Conservation (phyloP, 2,329 filamentous ascomycete species). For the Dactylonectria macrodidyma region DNA sequence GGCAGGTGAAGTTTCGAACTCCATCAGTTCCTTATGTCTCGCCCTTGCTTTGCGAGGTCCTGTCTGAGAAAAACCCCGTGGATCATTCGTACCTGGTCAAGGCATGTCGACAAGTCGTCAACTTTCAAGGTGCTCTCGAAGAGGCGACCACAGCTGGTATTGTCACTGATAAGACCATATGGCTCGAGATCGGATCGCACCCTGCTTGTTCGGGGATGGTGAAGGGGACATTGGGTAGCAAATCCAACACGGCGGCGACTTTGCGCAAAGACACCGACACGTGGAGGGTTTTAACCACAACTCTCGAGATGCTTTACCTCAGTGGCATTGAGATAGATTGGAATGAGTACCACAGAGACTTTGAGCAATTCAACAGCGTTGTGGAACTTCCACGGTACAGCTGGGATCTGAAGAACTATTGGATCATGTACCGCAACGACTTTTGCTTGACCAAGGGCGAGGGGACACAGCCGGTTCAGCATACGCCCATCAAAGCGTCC, state of each 20-base stretch:
- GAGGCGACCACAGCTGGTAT: conserved; percentile 62
- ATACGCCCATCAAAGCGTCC: background rate
- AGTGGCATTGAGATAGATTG: conserved; percentile 75
- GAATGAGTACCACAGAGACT: conserved; percentile 77
- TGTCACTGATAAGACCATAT: conserved; percentile 71
- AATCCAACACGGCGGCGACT: conserved; percentile 69
- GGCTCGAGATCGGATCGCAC: conserved; percentile 79
- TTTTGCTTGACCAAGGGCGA: conserved; percentile 79
- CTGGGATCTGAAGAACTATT: conserved; percentile 82
- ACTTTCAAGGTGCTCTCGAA: conserved; percentile 73
- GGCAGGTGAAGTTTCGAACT: conserved; percentile 54
- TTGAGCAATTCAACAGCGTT: conserved; percentile 60
- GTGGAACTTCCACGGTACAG: conserved; percentile 78
- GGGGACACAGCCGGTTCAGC: background rate
- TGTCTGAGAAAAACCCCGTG: conserved; percentile 63
- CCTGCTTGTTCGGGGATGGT: conserved; percentile 76
- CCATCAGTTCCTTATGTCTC: conserved; percentile 75
- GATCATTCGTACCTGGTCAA: conserved; percentile 72
- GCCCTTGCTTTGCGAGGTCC: conserved; percentile 71
- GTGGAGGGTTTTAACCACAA: conserved; percentile 75
- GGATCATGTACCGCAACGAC: conserved; percentile 76
- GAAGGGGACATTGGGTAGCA: conserved; percentile 70
- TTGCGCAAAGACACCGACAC: conserved; percentile 75
- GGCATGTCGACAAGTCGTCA: conserved; percentile 75
- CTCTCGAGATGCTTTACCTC: conserved; percentile 70